These are phyloP conservation scores for Rhizophora mangle DNA, from an alignment of 345 rosid species.

Conservation along the genomic window DNA sequence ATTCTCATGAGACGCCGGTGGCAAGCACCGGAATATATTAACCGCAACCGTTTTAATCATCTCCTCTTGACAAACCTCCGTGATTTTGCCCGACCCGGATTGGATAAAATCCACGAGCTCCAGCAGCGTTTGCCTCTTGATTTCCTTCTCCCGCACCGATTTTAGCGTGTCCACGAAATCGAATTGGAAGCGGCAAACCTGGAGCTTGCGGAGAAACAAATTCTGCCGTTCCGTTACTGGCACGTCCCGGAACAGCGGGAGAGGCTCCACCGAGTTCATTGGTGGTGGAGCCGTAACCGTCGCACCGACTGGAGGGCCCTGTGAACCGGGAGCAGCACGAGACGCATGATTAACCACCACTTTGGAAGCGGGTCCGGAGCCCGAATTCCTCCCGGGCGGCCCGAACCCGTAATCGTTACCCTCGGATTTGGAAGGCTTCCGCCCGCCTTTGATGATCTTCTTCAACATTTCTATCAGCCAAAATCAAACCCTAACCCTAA, in stretches of 20 bases:
- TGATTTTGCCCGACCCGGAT: slow-evolving; percentile 68
- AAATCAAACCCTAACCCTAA: slow-evolving; percentile 28
- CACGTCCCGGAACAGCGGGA: slow-evolving; percentile 64
- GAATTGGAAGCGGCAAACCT: slow-evolving; percentile 75
- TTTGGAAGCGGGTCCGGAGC: slow-evolving; percentile 37
- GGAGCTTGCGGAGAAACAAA: slow-evolving; percentile 63
- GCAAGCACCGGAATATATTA: slow-evolving; percentile 69
- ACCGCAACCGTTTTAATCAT: slow-evolving; percentile 69
- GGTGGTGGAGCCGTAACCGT: slow-evolving; percentile 39
- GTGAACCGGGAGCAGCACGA: slow-evolving; percentile 29
- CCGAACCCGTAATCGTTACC: slow-evolving; percentile 46
- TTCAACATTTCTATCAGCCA: slow-evolving; percentile 50
- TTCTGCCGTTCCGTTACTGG: slow-evolving; percentile 59
- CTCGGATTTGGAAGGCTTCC: slow-evolving; percentile 67
- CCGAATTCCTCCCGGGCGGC: slow-evolving; percentile 32
- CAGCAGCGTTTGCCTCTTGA: slow-evolving; percentile 68
- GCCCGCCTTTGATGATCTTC: slow-evolving; percentile 80
- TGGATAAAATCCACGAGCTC: slow-evolving; percentile 81
- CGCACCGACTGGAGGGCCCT: slow-evolving; percentile 22
- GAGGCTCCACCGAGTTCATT: slow-evolving; percentile 59
- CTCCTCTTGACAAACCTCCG: slow-evolving; percentile 72
- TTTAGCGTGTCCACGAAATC: slow-evolving; percentile 60
- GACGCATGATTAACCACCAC: slow-evolving; percentile 73
- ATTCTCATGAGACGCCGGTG: slow-evolving; percentile 71
- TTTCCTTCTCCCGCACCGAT: slow-evolving; percentile 70